Evolutionary conservation across 2,329 filamentous ascomycete genomes (phyloP), one percentile per base, ranked within the genome.

Genomic region (Penicillium sp.): DNA sequence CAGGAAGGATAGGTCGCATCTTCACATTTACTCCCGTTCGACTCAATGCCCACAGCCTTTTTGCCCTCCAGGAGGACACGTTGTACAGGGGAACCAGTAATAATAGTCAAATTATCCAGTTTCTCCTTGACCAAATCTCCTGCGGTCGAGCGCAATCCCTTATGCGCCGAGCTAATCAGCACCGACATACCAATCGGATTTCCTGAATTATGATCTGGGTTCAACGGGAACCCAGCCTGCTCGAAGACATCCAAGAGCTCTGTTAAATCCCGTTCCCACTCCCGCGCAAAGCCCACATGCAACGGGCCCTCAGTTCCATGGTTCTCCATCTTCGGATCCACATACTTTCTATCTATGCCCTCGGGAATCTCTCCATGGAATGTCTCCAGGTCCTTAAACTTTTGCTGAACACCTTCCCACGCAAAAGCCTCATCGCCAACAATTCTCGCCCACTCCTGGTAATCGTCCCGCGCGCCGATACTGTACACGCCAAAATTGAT

Each of bases 201-300:
- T 0, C 85, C 85, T 8, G 79, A 82, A 60, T 87, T 86, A 39
- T 83, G 77, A 61, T 86, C 84, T 0, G 75, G 74, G 59, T 86
- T 86, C 19, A 79, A 61, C 0, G 77, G 71, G 36, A 80, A 74
- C 0, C 83, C 83, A 25, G 77, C 75, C 38, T 81, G 68, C 57
- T 82, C 75, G 41, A 82, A 81, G 7, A 78, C 69, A 58, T 83
- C 58, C 59, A 64, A 48, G 6, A 62, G 31, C 7, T 54, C 57
- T 4, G 59, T 52, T 31, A 66, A 45, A 43, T 65, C 63, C n/a
- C 53, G 55, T 35, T 65, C 63, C 63, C 63, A 65, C 45, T 65
- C 63, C 13, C 43, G 47, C 1, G 63, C 63, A 52, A 55, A 65
- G 1, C 63, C 63, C 1, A 64, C 59, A 42, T 62, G 57, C 44